Percentiles rank a stretch among this genome's conserved stretches.
These are phyloP conservation scores for Hypoxylon crocopeplum DNA, from an alignment of 495 filamentous ascomycete genomes.

Conservation along the genomic window DNA sequence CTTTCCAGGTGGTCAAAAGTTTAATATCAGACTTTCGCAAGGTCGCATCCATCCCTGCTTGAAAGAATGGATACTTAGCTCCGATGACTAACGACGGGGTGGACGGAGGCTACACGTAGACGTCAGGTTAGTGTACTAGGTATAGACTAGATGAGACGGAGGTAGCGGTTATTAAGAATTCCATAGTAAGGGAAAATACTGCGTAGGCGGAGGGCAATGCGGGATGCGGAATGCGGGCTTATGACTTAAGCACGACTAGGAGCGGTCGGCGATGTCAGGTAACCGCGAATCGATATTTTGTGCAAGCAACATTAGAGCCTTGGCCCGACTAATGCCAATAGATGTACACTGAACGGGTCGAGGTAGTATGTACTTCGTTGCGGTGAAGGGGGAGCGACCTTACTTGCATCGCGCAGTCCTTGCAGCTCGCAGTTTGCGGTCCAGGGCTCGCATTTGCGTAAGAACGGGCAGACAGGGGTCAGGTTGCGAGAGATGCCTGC, in stretches of 20 bases:
- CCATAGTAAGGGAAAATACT: conserved; percentile 1
- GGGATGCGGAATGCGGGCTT: conserved; percentile 23
- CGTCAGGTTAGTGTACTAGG: not conserved
- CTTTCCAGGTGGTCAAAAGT: conserved; percentile 31
- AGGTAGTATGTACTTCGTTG: conserved; percentile 30
- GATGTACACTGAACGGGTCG: conserved; percentile 12
- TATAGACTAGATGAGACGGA: not conserved
- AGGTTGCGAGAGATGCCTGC: not conserved
- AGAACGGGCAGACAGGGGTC: conserved; percentile 18
- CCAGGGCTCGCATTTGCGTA: conserved; percentile 28
- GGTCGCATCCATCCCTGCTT: conserved; percentile 24
- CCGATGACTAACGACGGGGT: conserved; percentile 39
- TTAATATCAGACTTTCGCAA: no score
- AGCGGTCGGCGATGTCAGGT: conserved; percentile 25
- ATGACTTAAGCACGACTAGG: conserved; percentile 37
- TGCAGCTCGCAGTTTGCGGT: no score
- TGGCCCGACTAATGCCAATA: conserved; percentile 25
- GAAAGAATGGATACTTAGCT: conserved; percentile 26
- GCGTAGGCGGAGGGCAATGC: not conserved
- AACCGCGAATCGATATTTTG: conserved; percentile 26
- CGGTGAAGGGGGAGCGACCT: conserved; percentile 25
- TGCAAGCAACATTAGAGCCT: conserved; percentile 18
- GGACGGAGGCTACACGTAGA: no score
- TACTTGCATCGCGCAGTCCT: conserved; percentile 17
- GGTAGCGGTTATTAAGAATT: conserved; percentile 6